These are phyloP conservation scores for Artemisia annua DNA, from an alignment of 129 eudicot genomes.

Conservation along the genomic window DNA sequence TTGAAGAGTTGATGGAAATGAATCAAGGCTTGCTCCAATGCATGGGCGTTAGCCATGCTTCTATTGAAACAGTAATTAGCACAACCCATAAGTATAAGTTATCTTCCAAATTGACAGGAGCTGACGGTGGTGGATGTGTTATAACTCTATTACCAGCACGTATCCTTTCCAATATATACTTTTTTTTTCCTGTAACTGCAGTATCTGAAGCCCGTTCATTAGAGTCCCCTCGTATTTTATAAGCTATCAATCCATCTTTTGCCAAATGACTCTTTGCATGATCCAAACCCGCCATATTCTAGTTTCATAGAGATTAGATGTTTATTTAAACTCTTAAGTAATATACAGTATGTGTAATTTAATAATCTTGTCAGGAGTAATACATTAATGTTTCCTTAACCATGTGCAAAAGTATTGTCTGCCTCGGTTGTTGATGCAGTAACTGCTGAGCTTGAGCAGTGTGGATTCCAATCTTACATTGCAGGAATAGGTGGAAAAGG, in stretches of 20 bases:
- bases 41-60: slow-evolving; percentile 97
- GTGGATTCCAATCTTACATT: slow-evolving; percentile 81
- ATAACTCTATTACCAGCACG: slow-evolving; percentile 77
- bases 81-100: slow-evolving; percentile 74
- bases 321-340: too few species aligned
- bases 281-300: too few species aligned
- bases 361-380: too few species aligned
- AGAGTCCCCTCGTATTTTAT: too few species aligned
- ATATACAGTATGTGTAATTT: too few species aligned
- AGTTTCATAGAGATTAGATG: too few species aligned
- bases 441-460: slow-evolving; percentile 71
- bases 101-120: slow-evolving; percentile 88
- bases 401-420: slow-evolving; percentile 58
- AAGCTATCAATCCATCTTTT: too few species aligned
- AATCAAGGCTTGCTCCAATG: slow-evolving; percentile 96
- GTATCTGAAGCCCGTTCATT: too few species aligned
- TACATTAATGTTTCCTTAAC: slow-evolving; percentile 49
- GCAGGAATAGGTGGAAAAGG: slow-evolving; percentile 94
- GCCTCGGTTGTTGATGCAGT: slow-evolving; percentile 69
- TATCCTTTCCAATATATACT: slow-evolving; percentile 48
- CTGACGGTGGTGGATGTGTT: slow-evolving; percentile 99
- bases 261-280: too few species aligned
- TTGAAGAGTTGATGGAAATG: slow-evolving; percentile 94
- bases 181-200: neutral
- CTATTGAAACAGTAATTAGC: slow-evolving; percentile 76